Percentiles rank a stretch among this genome's conserved stretches.
phyloP scores from a whole-genome alignment of 2,329 filamentous ascomycete genomes.

The Huntiella abstrusa region DNA sequence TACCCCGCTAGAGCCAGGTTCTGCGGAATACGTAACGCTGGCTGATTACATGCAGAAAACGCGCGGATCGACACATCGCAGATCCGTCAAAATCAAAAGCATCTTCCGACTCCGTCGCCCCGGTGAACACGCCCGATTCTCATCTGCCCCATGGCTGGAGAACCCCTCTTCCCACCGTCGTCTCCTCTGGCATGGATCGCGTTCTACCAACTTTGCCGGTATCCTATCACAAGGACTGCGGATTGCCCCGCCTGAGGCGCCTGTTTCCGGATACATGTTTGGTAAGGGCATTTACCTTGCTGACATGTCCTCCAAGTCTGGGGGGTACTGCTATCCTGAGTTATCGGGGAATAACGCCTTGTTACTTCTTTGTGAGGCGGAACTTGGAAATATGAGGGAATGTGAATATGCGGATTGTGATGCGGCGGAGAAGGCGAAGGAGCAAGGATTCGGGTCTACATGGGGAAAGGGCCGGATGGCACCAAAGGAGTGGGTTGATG shows the following conservation, averaged over 20 bases:
- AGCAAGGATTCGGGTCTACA: slow-evolving; percentile 43
- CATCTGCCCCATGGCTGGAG: slow-evolving; percentile 23
- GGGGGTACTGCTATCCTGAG: slow-evolving; percentile 49
- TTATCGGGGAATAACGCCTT: slow-evolving; percentile 52
- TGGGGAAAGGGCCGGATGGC: slow-evolving; percentile 48
- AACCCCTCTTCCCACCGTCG: slow-evolving; percentile 43
- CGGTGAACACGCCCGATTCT: slow-evolving; percentile 53
- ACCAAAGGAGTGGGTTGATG: slow-evolving; percentile 60
- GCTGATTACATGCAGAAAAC: slow-evolving; percentile 48
- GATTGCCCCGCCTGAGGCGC: slow-evolving; percentile 75
- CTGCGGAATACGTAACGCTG: slow-evolving; percentile 46
- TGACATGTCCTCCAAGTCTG: slow-evolving; percentile 69
- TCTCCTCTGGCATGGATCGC: slow-evolving; percentile 75
- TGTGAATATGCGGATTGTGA: slow-evolving; percentile 33
- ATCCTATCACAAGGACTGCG: slow-evolving; percentile 75
- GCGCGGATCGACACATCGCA: slow-evolving; percentile 45
- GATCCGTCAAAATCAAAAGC: slow-evolving; percentile 42
- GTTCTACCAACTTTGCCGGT: slow-evolving; percentile 67
- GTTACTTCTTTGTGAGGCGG: slow-evolving; percentile 64
- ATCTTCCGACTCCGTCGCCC: slow-evolving; percentile 70
- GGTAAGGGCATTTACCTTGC: slow-evolving; percentile 80
- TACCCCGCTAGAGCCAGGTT: slow-evolving; percentile 40
- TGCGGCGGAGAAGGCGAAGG: slow-evolving; percentile 44
- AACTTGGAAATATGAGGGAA: slow-evolving; percentile 52
- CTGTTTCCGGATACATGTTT: slow-evolving; percentile 69